phyloP scores from a whole-genome alignment of 306 rosid species.

The Cyamopsis tetragonoloba region DNA sequence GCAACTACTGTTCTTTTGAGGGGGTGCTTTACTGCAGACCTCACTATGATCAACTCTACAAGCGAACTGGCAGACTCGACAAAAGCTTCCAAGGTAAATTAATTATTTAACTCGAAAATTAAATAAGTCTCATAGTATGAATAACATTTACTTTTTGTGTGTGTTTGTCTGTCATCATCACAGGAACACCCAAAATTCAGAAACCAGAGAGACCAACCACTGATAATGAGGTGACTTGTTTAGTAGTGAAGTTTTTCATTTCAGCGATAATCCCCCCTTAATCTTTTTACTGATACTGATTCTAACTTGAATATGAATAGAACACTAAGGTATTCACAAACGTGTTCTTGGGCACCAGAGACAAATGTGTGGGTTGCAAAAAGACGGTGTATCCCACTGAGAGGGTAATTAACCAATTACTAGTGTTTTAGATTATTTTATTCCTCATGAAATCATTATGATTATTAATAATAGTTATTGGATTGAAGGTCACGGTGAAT shows the following conservation, averaged over 20 bases:
- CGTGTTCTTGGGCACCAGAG: constrained; percentile 65
- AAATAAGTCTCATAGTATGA: neutral
- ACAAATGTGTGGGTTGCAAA: constrained; percentile 65
- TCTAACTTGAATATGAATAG: constrained; percentile 37
- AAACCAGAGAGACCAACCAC: constrained; percentile 42
- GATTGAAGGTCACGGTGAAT: constrained; percentile 50
- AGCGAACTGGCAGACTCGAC: constrained; percentile 81
- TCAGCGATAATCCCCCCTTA: neutral
- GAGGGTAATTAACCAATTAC: constrained; percentile 44
- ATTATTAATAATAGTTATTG: neutral
- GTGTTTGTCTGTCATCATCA: constrained; percentile 20
- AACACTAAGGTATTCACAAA: constrained; percentile 44
- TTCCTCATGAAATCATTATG: neutral
- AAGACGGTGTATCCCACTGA: constrained; percentile 78
- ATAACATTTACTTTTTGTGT: neutral
- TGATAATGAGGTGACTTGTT: constrained; percentile 45
- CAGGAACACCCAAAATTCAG: constrained; percentile 66
- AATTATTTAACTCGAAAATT: neutral
- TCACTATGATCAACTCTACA: constrained; percentile 84
- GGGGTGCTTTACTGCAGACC: constrained; percentile 93
- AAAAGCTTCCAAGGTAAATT: constrained; percentile 72
- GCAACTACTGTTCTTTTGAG: constrained; percentile 75
- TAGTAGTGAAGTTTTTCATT: too few species aligned
- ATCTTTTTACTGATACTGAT: neutral
- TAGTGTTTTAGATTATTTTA: neutral